A percentile compares a stretch with the other conserved stretches of the same genome.
Evolutionary conservation across 345 rosid species (phyloP).

Genomic region (Ceriops decandra): DNA sequence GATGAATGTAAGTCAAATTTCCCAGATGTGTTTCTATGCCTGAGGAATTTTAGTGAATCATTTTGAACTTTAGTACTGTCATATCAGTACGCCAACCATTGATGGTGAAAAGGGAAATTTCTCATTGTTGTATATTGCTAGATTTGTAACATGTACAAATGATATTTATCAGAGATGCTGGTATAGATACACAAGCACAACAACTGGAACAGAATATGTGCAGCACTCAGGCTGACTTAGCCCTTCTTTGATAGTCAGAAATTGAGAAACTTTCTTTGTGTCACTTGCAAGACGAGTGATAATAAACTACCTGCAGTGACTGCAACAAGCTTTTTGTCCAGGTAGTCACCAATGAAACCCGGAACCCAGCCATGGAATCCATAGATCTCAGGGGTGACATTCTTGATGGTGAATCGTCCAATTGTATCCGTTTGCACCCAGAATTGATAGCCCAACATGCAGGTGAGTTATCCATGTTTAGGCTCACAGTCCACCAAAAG

Average conservation of each 20-base stretch:
- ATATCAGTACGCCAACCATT: no score
- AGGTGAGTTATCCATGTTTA: not conserved
- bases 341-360: constrained; percentile 39
- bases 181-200: no score
- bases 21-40: constrained; percentile 28
- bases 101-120: no score
- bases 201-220: no score
- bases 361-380: constrained; percentile 42
- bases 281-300: not conserved
- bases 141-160: no score
- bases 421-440: constrained; percentile 37
- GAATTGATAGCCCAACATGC: constrained; percentile 33
- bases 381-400: constrained; percentile 33
- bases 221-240: no score
- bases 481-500: not conserved
- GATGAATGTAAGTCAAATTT: constrained; percentile 23
- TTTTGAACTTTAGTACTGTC: not conserved
- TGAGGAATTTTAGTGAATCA: constrained; percentile 2
- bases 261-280: not conserved
- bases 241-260: not conserved
- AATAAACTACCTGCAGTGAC: constrained; percentile 27
- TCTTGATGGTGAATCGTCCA: constrained; percentile 34
- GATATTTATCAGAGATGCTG: no score
- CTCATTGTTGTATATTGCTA: no score
- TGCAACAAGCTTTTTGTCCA: constrained; percentile 13